A percentile compares a stretch with the other conserved stretches of the same genome.
These are phyloP conservation scores for Aspergillus glaucus DNA, from an alignment of 2,329 filamentous ascomycete species.

Conservation along the genomic window DNA sequence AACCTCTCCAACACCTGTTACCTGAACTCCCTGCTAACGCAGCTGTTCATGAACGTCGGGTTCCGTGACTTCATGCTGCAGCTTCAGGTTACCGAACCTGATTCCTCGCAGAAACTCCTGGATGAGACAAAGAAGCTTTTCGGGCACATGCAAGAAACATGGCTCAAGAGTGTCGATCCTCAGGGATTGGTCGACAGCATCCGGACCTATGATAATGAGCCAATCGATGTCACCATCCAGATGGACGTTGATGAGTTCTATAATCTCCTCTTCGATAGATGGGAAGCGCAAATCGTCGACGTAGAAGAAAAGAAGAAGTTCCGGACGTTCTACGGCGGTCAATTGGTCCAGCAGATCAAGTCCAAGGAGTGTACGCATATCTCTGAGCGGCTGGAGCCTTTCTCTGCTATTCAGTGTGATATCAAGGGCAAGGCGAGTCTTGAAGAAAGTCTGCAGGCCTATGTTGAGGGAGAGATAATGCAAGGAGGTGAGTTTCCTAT, in stretches of 20 bases:
- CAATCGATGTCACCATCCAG: conserved; percentile 80
- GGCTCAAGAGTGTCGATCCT: conserved; percentile 67
- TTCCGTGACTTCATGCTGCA: conserved; percentile 80
- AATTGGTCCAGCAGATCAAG: conserved; percentile 89
- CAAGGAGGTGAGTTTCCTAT: conserved; percentile 60
- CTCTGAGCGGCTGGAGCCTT: conserved; percentile 81
- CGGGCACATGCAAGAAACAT: conserved; percentile 76
- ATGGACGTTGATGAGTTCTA: conserved; percentile 99
- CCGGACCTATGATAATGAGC: conserved; percentile 71
- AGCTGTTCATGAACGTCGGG: conserved; percentile 89
- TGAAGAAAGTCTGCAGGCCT: conserved; percentile 84
- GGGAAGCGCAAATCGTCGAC: conserved; percentile 72
- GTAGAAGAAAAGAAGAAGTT: conserved; percentile 65
- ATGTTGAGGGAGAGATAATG: conserved; percentile 93
- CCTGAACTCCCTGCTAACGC: conserved; percentile 86
- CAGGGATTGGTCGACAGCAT: conserved; percentile 66
- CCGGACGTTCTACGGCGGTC: conserved; percentile 80
- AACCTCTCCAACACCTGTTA: conserved; percentile 97
- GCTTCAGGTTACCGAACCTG: conserved; percentile 51
- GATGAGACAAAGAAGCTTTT: conserved; percentile 76
- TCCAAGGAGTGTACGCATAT: conserved; percentile 92
- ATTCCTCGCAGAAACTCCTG: conserved; percentile 61
- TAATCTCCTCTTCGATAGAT: conserved; percentile 83
- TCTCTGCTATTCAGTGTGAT: conserved; percentile 91
- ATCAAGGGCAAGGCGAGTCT: conserved; percentile 85